phyloP scores from a whole-genome alignment of 495 filamentous ascomycete genomes.

The Daldinia concentrica region DNA sequence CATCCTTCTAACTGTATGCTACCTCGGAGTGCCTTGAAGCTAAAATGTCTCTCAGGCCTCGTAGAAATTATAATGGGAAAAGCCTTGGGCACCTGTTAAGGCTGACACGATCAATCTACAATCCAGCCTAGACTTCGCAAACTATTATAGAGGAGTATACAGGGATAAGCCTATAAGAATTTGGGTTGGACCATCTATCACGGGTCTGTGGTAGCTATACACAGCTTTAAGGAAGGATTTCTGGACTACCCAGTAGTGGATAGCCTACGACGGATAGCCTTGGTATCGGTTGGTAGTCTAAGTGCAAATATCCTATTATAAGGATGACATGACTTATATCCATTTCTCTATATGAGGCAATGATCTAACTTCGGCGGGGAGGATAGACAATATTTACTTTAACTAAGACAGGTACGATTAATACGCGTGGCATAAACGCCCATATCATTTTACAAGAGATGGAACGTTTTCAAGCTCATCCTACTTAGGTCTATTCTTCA shows the following conservation, averaged over 20 bases:
- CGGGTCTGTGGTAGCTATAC: not conserved
- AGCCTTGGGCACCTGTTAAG: not conserved
- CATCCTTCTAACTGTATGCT: not conserved
- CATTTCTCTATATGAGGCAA: not conserved
- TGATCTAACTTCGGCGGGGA: not conserved
- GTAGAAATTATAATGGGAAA: no score
- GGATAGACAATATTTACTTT: not conserved
- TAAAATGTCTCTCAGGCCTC: constrained; percentile 1
- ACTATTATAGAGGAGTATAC: not conserved
- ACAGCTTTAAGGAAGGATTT: not conserved
- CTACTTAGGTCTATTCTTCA: not conserved
- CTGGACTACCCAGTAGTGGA: not conserved
- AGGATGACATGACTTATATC: not conserved
- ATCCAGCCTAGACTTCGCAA: not conserved
- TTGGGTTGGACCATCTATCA: not conserved
- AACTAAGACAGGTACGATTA: not conserved
- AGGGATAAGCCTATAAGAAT: not conserved
- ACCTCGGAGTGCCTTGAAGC: constrained; percentile 13
- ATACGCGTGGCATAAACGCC: not conserved
- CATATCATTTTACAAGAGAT: not conserved
- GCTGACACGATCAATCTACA: not conserved
- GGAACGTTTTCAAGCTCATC: not conserved
- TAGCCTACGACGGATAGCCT: not conserved
- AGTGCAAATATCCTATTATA: not conserved
- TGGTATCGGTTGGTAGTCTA: not conserved